Evolutionary conservation across 129 eudicot genomes (phyloP).

Genomic region (Oenanthe sinensis): DNA sequence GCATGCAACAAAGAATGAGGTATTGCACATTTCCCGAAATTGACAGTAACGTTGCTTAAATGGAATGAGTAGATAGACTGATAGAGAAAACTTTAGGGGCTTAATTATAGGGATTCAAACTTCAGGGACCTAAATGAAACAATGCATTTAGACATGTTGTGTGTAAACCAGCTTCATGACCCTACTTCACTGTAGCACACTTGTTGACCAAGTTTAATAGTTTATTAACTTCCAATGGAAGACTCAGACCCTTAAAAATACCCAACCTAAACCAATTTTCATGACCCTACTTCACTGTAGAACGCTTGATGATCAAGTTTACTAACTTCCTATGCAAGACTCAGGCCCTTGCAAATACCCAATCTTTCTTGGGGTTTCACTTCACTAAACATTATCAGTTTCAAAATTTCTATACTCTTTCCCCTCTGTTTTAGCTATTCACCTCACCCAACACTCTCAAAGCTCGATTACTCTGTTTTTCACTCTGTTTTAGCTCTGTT

Average conservation of each 20-base stretch:
- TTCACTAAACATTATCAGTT: too few species aligned
- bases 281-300: too few species aligned
- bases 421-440: too few species aligned
- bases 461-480: not conserved
- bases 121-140: not conserved
- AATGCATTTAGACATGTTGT: not conserved
- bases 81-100: not conserved
- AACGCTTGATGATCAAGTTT: too few species aligned
- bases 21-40: not conserved
- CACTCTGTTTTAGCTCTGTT: slow-evolving; percentile 2
- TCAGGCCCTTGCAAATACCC: too few species aligned
- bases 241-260: not conserved
- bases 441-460: not conserved
- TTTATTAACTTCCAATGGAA: not conserved
- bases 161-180: not conserved
- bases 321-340: too few species aligned
- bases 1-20: not conserved
- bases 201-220: not conserved
- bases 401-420: too few species aligned
- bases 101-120: not conserved
- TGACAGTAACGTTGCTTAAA: not conserved
- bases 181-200: not conserved
- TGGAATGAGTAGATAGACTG: not conserved
- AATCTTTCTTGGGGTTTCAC: not conserved
- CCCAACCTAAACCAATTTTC: not conserved